These are phyloP conservation scores for Fraxinus latifolia DNA, from an alignment of 305 asterid species.

Conservation along the genomic window DNA sequence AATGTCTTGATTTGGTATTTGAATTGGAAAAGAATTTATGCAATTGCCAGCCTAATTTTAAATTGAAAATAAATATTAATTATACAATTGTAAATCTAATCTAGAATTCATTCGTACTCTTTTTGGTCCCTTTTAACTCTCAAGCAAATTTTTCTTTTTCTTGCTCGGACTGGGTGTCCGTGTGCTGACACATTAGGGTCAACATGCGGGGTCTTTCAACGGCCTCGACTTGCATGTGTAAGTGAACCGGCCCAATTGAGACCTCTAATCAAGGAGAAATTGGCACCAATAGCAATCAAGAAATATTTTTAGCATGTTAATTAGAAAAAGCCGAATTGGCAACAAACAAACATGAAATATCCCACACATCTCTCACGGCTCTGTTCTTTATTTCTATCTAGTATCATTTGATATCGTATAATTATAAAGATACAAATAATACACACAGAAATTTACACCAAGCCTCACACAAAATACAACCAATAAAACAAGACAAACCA, in stretches of 20 bases:
- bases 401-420: background rate
- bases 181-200: background rate
- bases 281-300: background rate
- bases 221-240: background rate
- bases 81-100: background rate
- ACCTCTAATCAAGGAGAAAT: background rate
- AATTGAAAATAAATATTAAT: background rate
- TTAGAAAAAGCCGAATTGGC: background rate
- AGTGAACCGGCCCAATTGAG: background rate
- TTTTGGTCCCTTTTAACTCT: background rate
- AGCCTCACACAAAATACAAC: conserved; percentile 4
- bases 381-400: background rate
- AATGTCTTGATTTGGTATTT: background rate
- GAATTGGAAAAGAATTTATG: background rate
- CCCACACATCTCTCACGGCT: background rate
- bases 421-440: background rate
- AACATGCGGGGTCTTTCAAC: background rate
- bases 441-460: conserved; percentile 1
- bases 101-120: background rate
- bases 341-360: background rate
- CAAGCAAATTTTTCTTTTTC: background rate
- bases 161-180: background rate
- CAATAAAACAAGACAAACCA: conserved; percentile 7
- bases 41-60: background rate
- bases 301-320: background rate